A percentile compares a stretch with the other conserved stretches of the same genome.
These are phyloP conservation scores for Fragaria ananassa DNA, from an alignment of 306 rosid genomes.

Conservation along the genomic window DNA sequence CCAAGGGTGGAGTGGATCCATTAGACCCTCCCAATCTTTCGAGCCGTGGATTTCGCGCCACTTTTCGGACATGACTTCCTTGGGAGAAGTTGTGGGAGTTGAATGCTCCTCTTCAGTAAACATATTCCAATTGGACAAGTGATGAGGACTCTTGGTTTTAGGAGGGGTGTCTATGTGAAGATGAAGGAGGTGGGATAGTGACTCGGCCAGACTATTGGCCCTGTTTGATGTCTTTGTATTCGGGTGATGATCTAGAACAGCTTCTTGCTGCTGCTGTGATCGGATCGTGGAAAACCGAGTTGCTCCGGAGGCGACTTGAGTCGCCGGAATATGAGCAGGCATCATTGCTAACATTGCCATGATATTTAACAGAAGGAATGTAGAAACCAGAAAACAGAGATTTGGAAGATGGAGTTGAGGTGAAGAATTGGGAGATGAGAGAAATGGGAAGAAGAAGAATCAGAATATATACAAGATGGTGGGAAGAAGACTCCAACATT, in stretches of 20 bases:
- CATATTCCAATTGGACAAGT: constrained; percentile 11
- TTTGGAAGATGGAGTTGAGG: neutral
- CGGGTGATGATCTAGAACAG: constrained; percentile 18
- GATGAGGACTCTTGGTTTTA: neutral
- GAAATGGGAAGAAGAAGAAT: neutral
- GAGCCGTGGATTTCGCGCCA: constrained; percentile 61
- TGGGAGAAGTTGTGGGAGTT: constrained; percentile 55
- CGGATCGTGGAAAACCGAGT: constrained; percentile 14
- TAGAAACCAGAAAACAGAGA: no score
- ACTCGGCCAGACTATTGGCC: constrained; percentile 38
- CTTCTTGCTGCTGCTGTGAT: constrained; percentile 28
- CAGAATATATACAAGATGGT: neutral
- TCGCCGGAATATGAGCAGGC: constrained; percentile 12
- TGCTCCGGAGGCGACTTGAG: neutral
- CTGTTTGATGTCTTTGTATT: constrained; percentile 26
- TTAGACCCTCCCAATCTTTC: constrained; percentile 37
- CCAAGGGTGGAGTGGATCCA: constrained; percentile 61
- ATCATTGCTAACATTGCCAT: constrained; percentile 40
- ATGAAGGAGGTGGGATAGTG: constrained; percentile 47
- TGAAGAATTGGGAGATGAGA: neutral
- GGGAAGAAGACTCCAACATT: neutral
- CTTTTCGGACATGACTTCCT: constrained; percentile 39
- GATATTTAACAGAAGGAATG: neutral
- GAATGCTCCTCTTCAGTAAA: constrained; percentile 30
- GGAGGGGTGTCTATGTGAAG: constrained; percentile 39